These are phyloP conservation scores for Viola odorata DNA, from an alignment of 345 rosid species.

Conservation along the genomic window DNA sequence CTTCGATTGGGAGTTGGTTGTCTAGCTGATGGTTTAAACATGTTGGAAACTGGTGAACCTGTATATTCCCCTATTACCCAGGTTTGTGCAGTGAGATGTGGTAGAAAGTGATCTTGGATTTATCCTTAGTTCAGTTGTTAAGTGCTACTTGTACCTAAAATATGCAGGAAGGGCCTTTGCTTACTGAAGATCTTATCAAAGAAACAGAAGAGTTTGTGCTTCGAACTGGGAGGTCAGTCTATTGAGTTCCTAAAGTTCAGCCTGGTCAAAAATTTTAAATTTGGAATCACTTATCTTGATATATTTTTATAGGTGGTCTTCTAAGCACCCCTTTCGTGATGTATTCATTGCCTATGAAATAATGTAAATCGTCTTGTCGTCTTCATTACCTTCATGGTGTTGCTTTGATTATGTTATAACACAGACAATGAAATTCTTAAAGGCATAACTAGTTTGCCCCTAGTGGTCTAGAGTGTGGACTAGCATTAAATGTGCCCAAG, in stretches of 20 bases:
- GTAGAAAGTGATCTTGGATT: constrained; percentile 11
- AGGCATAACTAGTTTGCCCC: too few relatives aligned
- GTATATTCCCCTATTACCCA: constrained; percentile 78
- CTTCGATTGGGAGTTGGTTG: constrained; percentile 64
- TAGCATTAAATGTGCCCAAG: too few relatives aligned
- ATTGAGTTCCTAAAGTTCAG: background rate
- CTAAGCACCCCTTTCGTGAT: too few relatives aligned
- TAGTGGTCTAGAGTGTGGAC: too few relatives aligned
- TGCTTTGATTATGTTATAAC: too few relatives aligned
- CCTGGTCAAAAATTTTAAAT: constrained; percentile 1
- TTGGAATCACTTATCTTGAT: background rate
- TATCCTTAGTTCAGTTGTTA: constrained; percentile 6
- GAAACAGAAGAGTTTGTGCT: constrained; percentile 96
- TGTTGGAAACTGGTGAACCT: constrained; percentile 94
- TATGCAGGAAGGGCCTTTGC: constrained; percentile 85
- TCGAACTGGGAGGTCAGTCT: constrained; percentile 86
- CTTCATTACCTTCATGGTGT: too few relatives aligned
- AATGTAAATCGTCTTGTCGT: too few relatives aligned
- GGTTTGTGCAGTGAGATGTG: constrained; percentile 40
- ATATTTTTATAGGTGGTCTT: too few relatives aligned
- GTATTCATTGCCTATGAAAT: too few relatives aligned
- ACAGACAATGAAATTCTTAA: too few relatives aligned
- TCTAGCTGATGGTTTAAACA: constrained; percentile 49
- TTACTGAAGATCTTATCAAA: constrained; percentile 89
- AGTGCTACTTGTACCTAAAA: constrained; percentile 15